phyloP scores from a whole-genome alignment of 352 stramenopile genomes.

The Phytophthora aleatoria region DNA sequence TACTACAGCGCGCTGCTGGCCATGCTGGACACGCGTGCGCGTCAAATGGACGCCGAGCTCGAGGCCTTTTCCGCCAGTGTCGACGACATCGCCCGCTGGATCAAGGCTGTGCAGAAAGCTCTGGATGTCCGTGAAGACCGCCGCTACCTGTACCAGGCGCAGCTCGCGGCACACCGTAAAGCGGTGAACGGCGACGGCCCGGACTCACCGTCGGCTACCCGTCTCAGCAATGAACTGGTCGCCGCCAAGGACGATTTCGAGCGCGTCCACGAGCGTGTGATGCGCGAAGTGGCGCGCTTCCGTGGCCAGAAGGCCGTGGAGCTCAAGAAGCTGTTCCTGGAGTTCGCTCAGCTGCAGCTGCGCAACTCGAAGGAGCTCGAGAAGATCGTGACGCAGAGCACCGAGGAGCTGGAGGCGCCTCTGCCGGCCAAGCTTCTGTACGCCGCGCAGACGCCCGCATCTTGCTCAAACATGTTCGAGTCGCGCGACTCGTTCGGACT shows the following conservation, averaged over 20 bases:
- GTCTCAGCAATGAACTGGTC: conserved; percentile 55
- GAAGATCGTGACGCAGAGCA: conserved; percentile 52
- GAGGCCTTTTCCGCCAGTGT: conserved; percentile 63
- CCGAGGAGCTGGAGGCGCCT: conserved; percentile 45
- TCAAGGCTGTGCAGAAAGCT: conserved; percentile 71
- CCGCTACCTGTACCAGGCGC: conserved; percentile 77
- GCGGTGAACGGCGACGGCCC: conserved; percentile 31
- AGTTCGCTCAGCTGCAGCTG: conserved; percentile 68
- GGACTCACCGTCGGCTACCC: conserved; percentile 34
- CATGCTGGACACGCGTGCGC: conserved; percentile 75
- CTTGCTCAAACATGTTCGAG: conserved; percentile 40
- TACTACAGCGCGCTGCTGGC: conserved; percentile 70
- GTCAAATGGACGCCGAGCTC: conserved; percentile 77
- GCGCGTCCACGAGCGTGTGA: conserved; percentile 74
- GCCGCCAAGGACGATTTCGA: conserved; percentile 80
- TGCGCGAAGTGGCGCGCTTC: conserved; percentile 75
- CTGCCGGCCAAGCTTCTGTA: conserved; percentile 48
- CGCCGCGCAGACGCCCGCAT: conserved; percentile 39
- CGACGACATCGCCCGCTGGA: conserved; percentile 78
- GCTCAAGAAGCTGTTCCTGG: conserved; percentile 72
- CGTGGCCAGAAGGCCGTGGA: conserved; percentile 74
- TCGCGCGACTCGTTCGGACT: conserved; percentile 47
- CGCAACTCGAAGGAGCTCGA: conserved; percentile 58
- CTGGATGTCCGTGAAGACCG: conserved; percentile 82
- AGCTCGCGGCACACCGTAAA: conserved; percentile 56